phyloP scores from a whole-genome alignment of 192 early-diverging fungal genomes.

The Rhizoclosmatium globosum region DNA sequence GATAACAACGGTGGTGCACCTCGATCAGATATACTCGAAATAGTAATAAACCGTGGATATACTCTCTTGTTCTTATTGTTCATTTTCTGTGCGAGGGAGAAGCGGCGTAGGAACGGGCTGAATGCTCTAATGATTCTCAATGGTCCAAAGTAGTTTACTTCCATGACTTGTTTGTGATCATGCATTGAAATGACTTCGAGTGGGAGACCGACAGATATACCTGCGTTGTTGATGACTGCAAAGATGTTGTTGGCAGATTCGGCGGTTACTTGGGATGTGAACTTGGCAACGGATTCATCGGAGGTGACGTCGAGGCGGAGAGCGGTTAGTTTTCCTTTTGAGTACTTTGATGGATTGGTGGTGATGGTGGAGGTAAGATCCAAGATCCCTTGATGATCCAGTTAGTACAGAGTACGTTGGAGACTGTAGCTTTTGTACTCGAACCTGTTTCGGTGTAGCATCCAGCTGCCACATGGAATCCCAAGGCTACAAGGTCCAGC shows the following conservation, averaged over 20 bases:
- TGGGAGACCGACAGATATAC: constrained; percentile 31
- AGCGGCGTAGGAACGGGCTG: constrained; percentile 33
- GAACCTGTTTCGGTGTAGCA: constrained; percentile 42
- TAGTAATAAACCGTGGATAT: constrained; percentile 47
- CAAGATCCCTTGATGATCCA: background rate
- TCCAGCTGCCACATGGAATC: constrained; percentile 35
- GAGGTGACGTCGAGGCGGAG: constrained; percentile 46
- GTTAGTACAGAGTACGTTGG: background rate
- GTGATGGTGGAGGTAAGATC: background rate
- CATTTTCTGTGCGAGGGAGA: background rate
- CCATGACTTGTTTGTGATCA: constrained; percentile 35
- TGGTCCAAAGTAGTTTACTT: constrained; percentile 48
- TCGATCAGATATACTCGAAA: constrained; percentile 45
- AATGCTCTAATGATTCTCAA: constrained; percentile 46
- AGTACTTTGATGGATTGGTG: background rate
- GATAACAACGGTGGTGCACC: constrained; percentile 19
- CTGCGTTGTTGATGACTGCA: constrained; percentile 47
- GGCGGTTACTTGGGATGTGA: constrained; percentile 10
- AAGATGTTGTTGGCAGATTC: constrained; percentile 33
- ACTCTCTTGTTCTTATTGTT: background rate
- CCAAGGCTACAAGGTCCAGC: constrained; percentile 18
- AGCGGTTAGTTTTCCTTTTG: constrained; percentile 23
- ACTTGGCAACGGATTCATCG: constrained; percentile 37
- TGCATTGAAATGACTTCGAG: constrained; percentile 30
- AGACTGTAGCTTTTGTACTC: background rate